A percentile compares a stretch with the other conserved stretches of the same genome.
phyloP scores from a whole-genome alignment of 2,329 filamentous ascomycete genomes.

The Coccinonectria pachysandricola region DNA sequence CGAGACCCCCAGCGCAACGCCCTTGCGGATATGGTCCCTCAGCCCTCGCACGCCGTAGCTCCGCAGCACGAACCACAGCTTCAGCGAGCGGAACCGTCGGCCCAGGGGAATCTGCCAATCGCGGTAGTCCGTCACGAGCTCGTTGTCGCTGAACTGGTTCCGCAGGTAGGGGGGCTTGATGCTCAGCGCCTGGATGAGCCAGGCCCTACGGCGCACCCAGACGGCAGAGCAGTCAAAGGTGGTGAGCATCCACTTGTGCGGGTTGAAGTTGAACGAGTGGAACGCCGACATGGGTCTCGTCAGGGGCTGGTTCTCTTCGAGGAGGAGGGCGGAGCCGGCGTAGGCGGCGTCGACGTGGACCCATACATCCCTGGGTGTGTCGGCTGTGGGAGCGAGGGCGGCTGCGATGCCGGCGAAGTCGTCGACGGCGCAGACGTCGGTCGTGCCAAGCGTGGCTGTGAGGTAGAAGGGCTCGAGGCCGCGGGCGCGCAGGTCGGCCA shows the following conservation, averaged over 20 bases:
- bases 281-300: slow-evolving; percentile 53
- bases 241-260: slow-evolving; percentile 95
- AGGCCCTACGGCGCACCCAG: slow-evolving; percentile 63
- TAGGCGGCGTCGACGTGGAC: slow-evolving; percentile 92
- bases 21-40: slow-evolving; percentile 59
- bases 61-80: slow-evolving; percentile 91
- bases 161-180: slow-evolving; percentile 73
- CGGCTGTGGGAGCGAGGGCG: slow-evolving; percentile 25
- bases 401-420: slow-evolving; percentile 60
- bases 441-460: slow-evolving; percentile 76
- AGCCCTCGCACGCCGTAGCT: slow-evolving; percentile 72
- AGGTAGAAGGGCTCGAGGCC: slow-evolving; percentile 80
- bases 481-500: slow-evolving; percentile 55
- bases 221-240: slow-evolving; percentile 83
- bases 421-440: slow-evolving; percentile 79
- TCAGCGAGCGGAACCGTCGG: slow-evolving; percentile 75
- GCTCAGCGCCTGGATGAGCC: slow-evolving; percentile 70
- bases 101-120: slow-evolving; percentile 97
- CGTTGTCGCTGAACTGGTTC: slow-evolving; percentile 70
- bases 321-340: slow-evolving; percentile 74
- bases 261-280: slow-evolving; percentile 88
- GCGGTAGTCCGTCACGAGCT: slow-evolving; percentile 85
- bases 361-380: slow-evolving; percentile 53
- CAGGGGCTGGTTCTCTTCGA: slow-evolving; percentile 68
- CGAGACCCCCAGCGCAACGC: slow-evolving; percentile 56